These are phyloP conservation scores for Lactarius akahatsu DNA, from an alignment of 768 basidiomycete genomes.

Conservation along the genomic window DNA sequence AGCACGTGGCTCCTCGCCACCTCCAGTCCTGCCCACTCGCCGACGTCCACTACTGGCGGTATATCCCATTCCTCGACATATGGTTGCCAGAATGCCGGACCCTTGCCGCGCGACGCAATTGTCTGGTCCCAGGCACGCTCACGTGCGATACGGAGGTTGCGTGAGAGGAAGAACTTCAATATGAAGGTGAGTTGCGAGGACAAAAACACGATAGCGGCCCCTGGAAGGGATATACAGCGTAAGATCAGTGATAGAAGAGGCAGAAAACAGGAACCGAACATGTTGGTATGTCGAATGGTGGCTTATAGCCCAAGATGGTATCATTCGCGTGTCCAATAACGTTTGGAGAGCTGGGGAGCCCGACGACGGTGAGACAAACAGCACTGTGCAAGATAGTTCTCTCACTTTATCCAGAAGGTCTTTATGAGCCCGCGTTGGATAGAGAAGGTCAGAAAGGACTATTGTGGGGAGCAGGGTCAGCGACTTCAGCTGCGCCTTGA, in stretches of 20 bases:
- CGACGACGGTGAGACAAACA: background rate
- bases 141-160: constrained; percentile 78
- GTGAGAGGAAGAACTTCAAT: constrained; percentile 77
- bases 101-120: constrained; percentile 78
- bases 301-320: constrained; percentile 59
- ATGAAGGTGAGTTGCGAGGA: constrained; percentile 74
- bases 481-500: background rate
- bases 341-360: constrained; percentile 51
- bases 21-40: constrained; percentile 35
- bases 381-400: background rate
- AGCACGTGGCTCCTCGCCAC: constrained; percentile 41
- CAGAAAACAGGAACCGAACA: constrained; percentile 45
- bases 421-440: constrained; percentile 68
- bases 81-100: constrained; percentile 77
- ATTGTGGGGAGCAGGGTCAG: constrained; percentile 9
- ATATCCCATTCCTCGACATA: constrained; percentile 80
- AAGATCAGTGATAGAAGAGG: constrained; percentile 7
- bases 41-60: constrained; percentile 48
- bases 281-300: constrained; percentile 69
- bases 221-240: constrained; percentile 38
- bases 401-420: constrained; percentile 61
- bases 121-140: constrained; percentile 81
- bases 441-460: constrained; percentile 70
- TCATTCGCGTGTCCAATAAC: constrained; percentile 62
- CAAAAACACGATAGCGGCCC: constrained; percentile 71